These are phyloP conservation scores for Goffeauzyma gilvescens DNA, from an alignment of 768 basidiomycete species.

Conservation along the genomic window DNA sequence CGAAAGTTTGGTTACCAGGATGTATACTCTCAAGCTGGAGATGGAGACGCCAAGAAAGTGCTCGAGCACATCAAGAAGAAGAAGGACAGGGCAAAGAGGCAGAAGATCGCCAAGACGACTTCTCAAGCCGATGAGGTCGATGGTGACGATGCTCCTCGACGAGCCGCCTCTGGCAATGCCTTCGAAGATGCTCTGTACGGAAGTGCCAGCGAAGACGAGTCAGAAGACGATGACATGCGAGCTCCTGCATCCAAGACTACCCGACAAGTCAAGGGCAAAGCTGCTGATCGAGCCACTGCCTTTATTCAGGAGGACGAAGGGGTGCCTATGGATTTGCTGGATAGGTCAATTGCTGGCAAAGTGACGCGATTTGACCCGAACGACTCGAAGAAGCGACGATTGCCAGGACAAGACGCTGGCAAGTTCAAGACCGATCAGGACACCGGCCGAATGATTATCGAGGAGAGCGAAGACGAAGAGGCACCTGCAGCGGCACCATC, in stretches of 20 bases:
- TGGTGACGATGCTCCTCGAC: constrained; percentile 34
- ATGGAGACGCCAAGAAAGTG: constrained; percentile 71
- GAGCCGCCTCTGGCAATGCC: constrained; percentile 50
- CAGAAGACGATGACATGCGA: constrained; percentile 22
- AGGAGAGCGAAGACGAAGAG: constrained; percentile 40
- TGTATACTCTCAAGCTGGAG: constrained; percentile 46
- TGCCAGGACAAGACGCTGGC: constrained; percentile 66
- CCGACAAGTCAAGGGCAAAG: constrained; percentile 13
- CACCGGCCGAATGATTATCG: constrained; percentile 30
- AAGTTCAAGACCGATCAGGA: constrained; percentile 69
- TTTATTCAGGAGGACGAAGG: constrained; percentile 72
- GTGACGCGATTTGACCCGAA: constrained; percentile 19
- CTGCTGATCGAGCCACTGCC: constrained; percentile 35
- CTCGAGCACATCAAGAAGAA: constrained; percentile 85
- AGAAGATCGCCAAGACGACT: constrained; percentile 40
- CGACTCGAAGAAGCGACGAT: constrained; percentile 30
- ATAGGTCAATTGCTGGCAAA: constrained; percentile 39
- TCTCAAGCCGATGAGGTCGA: constrained; percentile 42
- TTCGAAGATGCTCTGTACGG: constrained; percentile 96
- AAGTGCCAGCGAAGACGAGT: constrained; percentile 61
- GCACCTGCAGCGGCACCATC: constrained; percentile 1
- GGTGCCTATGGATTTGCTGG: constrained; percentile 83
- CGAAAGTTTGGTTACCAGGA: constrained; percentile 75
- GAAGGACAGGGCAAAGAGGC: constrained; percentile 80
- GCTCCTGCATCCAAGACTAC: constrained; percentile 5